phyloP scores from a whole-genome alignment of 1,284 basidiomycete genomes.

The Papiliotrema laurentii region DNA sequence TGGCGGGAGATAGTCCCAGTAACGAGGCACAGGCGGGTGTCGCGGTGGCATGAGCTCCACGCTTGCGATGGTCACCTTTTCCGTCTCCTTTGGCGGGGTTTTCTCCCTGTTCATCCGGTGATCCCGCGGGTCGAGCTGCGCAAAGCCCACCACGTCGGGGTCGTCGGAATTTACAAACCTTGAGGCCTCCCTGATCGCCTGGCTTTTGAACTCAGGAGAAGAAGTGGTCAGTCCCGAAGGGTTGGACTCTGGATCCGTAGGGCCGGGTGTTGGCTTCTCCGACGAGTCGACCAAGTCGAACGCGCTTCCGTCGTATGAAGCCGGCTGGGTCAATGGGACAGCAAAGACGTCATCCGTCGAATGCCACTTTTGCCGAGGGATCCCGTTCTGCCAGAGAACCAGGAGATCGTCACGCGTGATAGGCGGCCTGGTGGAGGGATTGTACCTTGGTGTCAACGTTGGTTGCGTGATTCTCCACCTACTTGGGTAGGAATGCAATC shows the following conservation, averaged over 20 bases:
- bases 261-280: neutral
- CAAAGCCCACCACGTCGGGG: conserved; percentile 11
- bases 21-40: conserved; percentile 23
- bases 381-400: conserved; percentile 29
- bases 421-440: conserved; percentile 24
- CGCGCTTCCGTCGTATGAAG: conserved; percentile 17
- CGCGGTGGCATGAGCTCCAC: conserved; percentile 35
- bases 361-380: conserved; percentile 26
- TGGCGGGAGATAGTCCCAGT: conserved; percentile 33
- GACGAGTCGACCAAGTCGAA: conserved; percentile 15
- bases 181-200: conserved; percentile 21
- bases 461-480: neutral
- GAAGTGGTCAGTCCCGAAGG: conserved; percentile 10
- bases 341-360: conserved; percentile 17
- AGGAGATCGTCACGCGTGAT: conserved; percentile 28
- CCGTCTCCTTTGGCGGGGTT: conserved; percentile 1
- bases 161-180: conserved; percentile 15
- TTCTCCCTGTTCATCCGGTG: conserved; percentile 7
- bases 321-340: conserved; percentile 27
- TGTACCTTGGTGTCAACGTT: conserved; percentile 15
- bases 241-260: conserved; percentile 6
- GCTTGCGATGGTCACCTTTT: conserved; percentile 19
- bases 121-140: conserved; percentile 4
- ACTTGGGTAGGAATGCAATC: conserved; percentile 35
- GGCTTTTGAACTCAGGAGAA: conserved; percentile 13